Evolutionary conservation across 306 rosid species (phyloP), one percentile per base, ranked within the genome.

Genomic region (Vigna trinervia): DNA sequence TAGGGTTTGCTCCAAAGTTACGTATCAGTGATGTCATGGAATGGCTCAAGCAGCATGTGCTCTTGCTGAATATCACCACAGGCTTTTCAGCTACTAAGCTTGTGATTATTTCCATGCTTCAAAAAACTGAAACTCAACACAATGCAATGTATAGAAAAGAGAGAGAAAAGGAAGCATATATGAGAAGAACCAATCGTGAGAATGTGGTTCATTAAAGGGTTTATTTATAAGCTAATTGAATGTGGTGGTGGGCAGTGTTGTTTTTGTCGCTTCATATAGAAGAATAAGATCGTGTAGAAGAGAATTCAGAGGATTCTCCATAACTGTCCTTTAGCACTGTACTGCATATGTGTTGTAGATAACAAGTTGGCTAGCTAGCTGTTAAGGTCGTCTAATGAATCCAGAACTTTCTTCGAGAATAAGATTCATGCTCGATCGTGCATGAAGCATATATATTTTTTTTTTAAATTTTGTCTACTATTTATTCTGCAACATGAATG

Each of bases 61-160:
- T 87, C 89, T 89, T 91, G 94, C 96, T 92, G 88, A 92, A 92
- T 82, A 92, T 88, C 86, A 90, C 97, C 82, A 92, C 87, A 1
- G 92, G 87, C 83, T 84, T 92, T 17, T 85, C 86, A 38, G 76
- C 93, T 15, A 88, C 96, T 89, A 88, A 52, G 61, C 86, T 80
- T 34, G 83, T 74, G 43, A 91, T 65, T 17, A 23, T 73, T 2
- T 82, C 88, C 93, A 90, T 83, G 4, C 3, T 63, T 62, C 12
- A 62, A 34, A 62, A 26, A 26, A 9, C 8, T 43, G 19, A 22
- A 51, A 72, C 20, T 47, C 20, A 56, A 65, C 41, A 34, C 66
- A 61, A 61, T 61, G 45, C 23, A 5, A 58, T 74, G 52, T 57
- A 61, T 0, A 14, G 20, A 41, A 41, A 41, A 41, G 46, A 60